Percentiles rank a stretch among this genome's conserved stretches.
These are phyloP conservation scores for Neoscytalidium dimidiatum DNA, from an alignment of 2,329 filamentous ascomycete species.

Conservation along the genomic window DNA sequence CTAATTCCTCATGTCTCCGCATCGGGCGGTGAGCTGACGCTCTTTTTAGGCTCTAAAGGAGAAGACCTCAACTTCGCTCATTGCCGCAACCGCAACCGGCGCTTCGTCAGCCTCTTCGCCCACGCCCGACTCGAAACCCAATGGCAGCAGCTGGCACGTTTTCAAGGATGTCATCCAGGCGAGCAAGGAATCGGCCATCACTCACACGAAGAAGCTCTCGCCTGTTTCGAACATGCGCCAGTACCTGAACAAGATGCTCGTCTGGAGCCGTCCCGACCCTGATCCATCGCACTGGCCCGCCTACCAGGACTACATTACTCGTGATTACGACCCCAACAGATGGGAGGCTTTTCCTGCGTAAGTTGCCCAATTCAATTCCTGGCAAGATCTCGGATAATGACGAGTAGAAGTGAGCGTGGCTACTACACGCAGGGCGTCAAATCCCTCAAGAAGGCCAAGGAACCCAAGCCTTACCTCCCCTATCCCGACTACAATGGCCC, in stretches of 20 bases:
- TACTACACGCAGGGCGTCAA: conserved; percentile 4
- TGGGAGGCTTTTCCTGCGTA: conserved; percentile 49
- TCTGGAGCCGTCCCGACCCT: conserved; percentile 39
- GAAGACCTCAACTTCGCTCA: conserved; percentile 9
- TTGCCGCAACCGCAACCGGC: conserved; percentile 4
- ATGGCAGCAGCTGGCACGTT: conserved; percentile 14
- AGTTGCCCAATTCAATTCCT: conserved; percentile 11
- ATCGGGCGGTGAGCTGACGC: not conserved
- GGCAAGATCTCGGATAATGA: not conserved
- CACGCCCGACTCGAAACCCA: not conserved
- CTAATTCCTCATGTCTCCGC: not conserved
- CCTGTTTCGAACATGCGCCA: conserved; percentile 29
- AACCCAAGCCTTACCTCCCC: conserved; percentile 65
- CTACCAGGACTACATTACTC: conserved; percentile 44
- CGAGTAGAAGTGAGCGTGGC: not conserved
- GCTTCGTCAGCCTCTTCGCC: not conserved
- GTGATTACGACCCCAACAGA: conserved; percentile 50
- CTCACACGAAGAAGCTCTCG: conserved; percentile 12
- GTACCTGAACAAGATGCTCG: conserved; percentile 45
- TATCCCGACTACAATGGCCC: conserved; percentile 70
- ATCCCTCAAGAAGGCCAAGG: conserved; percentile 21
- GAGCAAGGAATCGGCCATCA: conserved; percentile 3
- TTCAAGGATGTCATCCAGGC: conserved; percentile 17
- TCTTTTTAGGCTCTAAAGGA: not conserved
- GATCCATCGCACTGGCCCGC: conserved; percentile 46